These are phyloP conservation scores for Acanthamoeba pearcei DNA, from an alignment of 208 protist genomes.

Conservation along the genomic window DNA sequence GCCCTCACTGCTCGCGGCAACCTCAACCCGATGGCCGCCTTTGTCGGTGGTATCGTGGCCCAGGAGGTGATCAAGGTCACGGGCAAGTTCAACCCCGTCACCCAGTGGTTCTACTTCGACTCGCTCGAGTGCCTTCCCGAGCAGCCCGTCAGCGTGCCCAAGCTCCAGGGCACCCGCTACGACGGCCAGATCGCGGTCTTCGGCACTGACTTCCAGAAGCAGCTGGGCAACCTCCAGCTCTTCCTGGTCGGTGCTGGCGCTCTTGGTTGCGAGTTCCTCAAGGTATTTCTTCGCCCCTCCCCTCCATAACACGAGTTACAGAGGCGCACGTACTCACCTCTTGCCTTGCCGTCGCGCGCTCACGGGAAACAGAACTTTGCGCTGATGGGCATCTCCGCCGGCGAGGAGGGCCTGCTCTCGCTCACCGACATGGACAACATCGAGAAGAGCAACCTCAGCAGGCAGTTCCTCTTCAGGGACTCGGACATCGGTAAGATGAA, in stretches of 20 bases:
- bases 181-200: conserved; percentile 97
- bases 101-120: conserved; percentile 96
- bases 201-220: conserved; percentile 93
- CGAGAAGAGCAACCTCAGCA: conserved; percentile 99
- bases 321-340: no score
- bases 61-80: conserved; percentile 97
- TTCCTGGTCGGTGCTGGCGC: conserved; percentile 90
- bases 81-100: conserved; percentile 97
- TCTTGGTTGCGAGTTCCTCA: conserved; percentile 82
- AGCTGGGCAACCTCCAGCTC: conserved; percentile 91
- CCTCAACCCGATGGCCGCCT: conserved; percentile 93
- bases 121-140: conserved; percentile 90
- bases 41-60: conserved; percentile 92
- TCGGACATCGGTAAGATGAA: conserved; percentile 71
- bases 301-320: background rate
- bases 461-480: conserved; percentile 99
- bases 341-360: background rate
- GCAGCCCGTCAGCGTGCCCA: background rate
- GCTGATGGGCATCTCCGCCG: conserved; percentile 96
- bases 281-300: background rate
- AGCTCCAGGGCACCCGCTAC: conserved; percentile 91
- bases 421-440: conserved; percentile 99
- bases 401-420: conserved; percentile 85
- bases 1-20: conserved; percentile 86
- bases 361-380: conserved; percentile 87